Evolutionary conservation across 2,329 filamentous ascomycete species (phyloP).

Genomic region (Aaosphaeria arxii): DNA sequence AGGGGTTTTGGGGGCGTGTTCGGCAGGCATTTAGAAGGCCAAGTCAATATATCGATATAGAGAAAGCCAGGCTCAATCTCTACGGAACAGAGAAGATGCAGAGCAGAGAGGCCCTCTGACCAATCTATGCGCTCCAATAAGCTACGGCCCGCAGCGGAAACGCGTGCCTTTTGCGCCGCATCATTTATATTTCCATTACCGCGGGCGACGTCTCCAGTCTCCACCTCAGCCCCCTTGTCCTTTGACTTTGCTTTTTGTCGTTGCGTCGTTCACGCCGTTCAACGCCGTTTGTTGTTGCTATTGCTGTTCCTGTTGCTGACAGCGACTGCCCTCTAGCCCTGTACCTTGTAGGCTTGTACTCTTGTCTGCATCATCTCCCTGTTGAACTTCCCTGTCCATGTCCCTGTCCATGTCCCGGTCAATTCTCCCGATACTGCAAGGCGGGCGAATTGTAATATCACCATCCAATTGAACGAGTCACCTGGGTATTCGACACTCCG

Average conservation of each 20-base stretch:
- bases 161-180: conserved; percentile 5
- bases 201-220: background rate
- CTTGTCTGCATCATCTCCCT: too few relatives aligned
- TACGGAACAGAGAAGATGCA: background rate
- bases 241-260: too few relatives aligned
- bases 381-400: background rate
- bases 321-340: too few relatives aligned
- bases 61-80: conserved; percentile 5
- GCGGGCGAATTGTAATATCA: background rate
- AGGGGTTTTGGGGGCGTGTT: too few relatives aligned
- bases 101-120: conserved; percentile 6
- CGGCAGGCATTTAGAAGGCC: too few relatives aligned
- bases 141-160: background rate
- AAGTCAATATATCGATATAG: background rate
- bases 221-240: background rate
- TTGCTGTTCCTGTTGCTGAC: too few relatives aligned
- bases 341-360: too few relatives aligned
- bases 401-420: background rate
- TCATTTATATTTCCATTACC: conserved; percentile 1
- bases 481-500: background rate
- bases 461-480: background rate
- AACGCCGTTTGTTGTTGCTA: too few relatives aligned
- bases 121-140: conserved; percentile 6
- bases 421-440: background rate
- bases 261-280: background rate